Conservation (phyloP, 495 filamentous ascomycete species). For the Delitschia confertaspora region DNA sequence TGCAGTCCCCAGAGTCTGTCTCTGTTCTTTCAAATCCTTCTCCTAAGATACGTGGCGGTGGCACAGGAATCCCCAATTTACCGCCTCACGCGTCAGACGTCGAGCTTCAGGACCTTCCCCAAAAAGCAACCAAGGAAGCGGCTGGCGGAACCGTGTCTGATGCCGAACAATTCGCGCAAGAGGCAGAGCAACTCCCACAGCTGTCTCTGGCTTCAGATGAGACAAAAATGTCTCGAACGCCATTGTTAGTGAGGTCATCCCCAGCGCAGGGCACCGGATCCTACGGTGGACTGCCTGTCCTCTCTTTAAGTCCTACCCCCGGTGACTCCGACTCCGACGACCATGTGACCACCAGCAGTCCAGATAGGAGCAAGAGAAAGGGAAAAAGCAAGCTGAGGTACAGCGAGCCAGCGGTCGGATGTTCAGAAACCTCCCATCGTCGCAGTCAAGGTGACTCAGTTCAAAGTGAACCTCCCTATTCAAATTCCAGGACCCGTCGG, state of each 20-base stretch:
- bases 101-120: conserved; percentile 21
- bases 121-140: conserved; percentile 18
- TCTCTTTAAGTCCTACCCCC: conserved; percentile 24
- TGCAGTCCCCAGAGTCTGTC: not conserved
- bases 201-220: conserved; percentile 1
- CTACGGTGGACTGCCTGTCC: conserved; percentile 26
- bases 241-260: conserved; percentile 26
- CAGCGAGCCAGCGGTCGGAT: conserved; percentile 10
- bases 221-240: conserved; percentile 24
- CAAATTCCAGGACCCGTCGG: conserved; percentile 6
- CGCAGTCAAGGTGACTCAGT: conserved; percentile 3
- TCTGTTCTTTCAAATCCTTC: conserved; percentile 1
- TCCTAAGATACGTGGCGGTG: conserved; percentile 4
- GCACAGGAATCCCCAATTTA: conserved; percentile 1
- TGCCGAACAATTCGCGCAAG: conserved; percentile 9
- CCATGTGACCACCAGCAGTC: conserved; percentile 9
- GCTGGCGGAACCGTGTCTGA: conserved; percentile 6
- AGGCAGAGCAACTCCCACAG: not conserved
- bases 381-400: conserved; percentile 26
- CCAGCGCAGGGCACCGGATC: conserved; percentile 28
- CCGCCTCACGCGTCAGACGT: conserved; percentile 3
- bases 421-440: not conserved
- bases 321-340: conserved; percentile 6
- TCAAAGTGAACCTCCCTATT: conserved; percentile 12
- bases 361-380: conserved; percentile 12